phyloP scores from a whole-genome alignment of 2,329 filamentous ascomycete species.

The Fusarium nematophilum region DNA sequence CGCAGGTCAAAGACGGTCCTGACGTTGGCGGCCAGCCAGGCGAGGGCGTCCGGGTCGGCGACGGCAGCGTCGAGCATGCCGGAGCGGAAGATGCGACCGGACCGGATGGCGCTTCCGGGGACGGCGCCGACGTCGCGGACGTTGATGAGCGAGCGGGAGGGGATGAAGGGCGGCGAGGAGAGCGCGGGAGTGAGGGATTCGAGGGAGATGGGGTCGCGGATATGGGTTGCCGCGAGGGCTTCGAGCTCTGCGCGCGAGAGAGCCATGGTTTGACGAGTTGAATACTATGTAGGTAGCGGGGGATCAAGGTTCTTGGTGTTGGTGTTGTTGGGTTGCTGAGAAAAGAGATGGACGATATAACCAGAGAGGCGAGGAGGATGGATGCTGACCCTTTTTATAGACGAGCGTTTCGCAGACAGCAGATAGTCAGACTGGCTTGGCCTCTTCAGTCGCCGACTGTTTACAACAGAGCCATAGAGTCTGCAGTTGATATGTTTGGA shows the following conservation, averaged over 20 bases:
- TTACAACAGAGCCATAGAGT: neutral
- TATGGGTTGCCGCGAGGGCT: constrained; percentile 56
- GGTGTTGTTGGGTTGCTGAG: neutral
- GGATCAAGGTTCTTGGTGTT: neutral
- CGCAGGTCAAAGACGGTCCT: constrained; percentile 64
- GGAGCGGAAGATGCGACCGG: constrained; percentile 59
- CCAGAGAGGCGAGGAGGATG: neutral
- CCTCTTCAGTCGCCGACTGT: neutral
- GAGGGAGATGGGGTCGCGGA: constrained; percentile 51
- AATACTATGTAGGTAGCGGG: neutral
- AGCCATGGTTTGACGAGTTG: constrained; percentile 36
- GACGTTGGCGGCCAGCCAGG: constrained; percentile 53
- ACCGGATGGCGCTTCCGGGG: constrained; percentile 53
- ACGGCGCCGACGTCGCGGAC: constrained; percentile 62
- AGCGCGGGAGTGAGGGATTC: constrained; percentile 52
- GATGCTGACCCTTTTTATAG: constrained; percentile 2
- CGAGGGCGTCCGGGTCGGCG: constrained; percentile 46
- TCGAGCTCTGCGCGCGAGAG: constrained; percentile 44
- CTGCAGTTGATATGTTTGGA: too few relatives aligned
- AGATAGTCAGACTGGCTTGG: neutral
- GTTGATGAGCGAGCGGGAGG: constrained; percentile 61
- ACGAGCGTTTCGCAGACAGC: neutral
- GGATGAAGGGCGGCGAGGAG: constrained; percentile 58
- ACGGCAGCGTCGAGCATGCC: constrained; percentile 54
- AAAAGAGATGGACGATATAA: neutral